A percentile compares a stretch with the other conserved stretches of the same genome.
Conservation (phyloP, 345 rosid genomes). For the Sisymbrium altissimum region DNA sequence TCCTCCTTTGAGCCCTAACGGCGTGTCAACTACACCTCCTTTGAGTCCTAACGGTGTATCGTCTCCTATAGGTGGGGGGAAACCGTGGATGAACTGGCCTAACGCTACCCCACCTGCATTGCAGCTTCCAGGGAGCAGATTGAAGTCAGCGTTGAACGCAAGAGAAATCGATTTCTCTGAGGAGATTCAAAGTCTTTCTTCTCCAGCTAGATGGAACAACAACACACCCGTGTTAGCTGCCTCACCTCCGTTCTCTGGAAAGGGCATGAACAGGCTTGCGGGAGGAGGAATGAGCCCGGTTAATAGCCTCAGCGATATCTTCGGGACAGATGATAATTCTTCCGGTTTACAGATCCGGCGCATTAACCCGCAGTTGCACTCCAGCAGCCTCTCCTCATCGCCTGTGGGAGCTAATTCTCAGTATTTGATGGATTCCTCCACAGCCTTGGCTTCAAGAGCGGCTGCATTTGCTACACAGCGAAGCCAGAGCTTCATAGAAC, state of each 20-base stretch:
- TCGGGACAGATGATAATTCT: constrained; percentile 44
- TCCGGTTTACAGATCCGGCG: constrained; percentile 45
- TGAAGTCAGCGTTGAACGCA: constrained; percentile 60
- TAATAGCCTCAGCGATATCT: constrained; percentile 65
- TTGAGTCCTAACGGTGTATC: constrained; percentile 57
- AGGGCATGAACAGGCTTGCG: constrained; percentile 42
- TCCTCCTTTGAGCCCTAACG: constrained; percentile 38
- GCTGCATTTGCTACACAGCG: constrained; percentile 62
- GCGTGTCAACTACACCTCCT: constrained; percentile 67
- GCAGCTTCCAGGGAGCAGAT: constrained; percentile 81
- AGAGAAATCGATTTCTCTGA: constrained; percentile 62
- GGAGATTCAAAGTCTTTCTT: constrained; percentile 51
- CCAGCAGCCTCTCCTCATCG: constrained; percentile 45
- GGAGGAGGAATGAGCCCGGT: constrained; percentile 56
- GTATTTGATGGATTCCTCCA: constrained; percentile 49
- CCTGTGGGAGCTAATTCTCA: constrained; percentile 45
- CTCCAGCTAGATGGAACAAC: constrained; percentile 66
- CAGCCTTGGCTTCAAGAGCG: constrained; percentile 53
- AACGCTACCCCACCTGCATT: constrained; percentile 48
- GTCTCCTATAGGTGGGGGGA: constrained; percentile 48
- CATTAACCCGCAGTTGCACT: constrained; percentile 39
- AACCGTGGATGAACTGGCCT: constrained; percentile 54
- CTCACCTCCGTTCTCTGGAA: constrained; percentile 45
- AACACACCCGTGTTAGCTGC: constrained; percentile 38
- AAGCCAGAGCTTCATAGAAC: constrained; percentile 73